Evolutionary conservation across 768 basidiomycete genomes (phyloP).

Genomic region (Calocera viscosa): DNA sequence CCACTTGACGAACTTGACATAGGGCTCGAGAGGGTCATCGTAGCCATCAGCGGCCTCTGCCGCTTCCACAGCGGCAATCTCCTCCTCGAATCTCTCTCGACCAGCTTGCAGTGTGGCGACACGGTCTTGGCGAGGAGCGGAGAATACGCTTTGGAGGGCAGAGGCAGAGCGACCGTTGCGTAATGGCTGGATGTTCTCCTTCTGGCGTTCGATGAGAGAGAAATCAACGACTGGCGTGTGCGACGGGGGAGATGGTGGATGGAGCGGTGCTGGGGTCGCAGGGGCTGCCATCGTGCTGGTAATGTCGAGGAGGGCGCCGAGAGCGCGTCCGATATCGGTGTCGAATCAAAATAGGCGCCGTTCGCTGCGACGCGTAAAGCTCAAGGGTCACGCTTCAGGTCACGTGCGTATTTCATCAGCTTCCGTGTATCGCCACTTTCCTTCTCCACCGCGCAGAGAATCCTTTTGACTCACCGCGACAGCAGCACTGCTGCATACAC

Average conservation of each 20-base stretch:
- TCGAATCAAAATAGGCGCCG: not conserved
- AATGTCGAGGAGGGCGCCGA: not conserved
- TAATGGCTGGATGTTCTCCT: conserved; percentile 37
- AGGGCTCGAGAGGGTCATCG: conserved; percentile 76
- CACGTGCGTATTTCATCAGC: not conserved
- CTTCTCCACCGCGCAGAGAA: not conserved
- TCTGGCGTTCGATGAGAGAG: conserved; percentile 32
- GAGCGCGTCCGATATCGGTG: not conserved
- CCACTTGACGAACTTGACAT: conserved; percentile 82
- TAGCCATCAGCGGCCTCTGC: conserved; percentile 43
- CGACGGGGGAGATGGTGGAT: not conserved
- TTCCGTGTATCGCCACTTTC: not conserved
- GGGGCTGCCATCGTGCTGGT: not conserved
- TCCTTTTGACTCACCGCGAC: conserved; percentile 2
- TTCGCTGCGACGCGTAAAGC: not conserved
- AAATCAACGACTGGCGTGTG: conserved; percentile 31
- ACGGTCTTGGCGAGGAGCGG: conserved; percentile 32
- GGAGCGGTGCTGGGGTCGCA: not conserved
- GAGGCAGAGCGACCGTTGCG: conserved; percentile 33
- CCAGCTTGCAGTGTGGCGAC: conserved; percentile 29
- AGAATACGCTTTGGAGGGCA: conserved; percentile 31
- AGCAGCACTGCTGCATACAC: not conserved
- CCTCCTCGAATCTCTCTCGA: conserved; percentile 27
- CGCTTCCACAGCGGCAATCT: conserved; percentile 27
- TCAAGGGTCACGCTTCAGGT: not conserved